Evolutionary conservation across 805 yeast species (phyloP), one percentile per base, ranked within the genome.

Genomic region (Yamadazyma sp.): DNA sequence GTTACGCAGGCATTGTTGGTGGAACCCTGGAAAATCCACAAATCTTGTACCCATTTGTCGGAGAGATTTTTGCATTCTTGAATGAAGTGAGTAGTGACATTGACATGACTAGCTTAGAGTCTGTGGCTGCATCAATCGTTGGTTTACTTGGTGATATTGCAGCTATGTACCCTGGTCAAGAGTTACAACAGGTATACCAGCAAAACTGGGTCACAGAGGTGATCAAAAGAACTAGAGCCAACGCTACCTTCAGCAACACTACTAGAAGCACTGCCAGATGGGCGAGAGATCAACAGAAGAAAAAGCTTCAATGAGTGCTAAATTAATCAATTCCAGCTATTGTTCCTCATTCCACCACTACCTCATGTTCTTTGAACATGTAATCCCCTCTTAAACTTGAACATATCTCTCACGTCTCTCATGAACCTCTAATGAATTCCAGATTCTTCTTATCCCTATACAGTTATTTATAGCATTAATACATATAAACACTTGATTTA

Each of bases 221-320:
- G 55, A 82, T 93, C 56, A 82, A 79, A 58, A 77, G 71, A 55
- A 82, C 90, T 15, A 78, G 93, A 60, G 54, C 77, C 37, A 82
- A 81, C 55, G 71, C 75, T 45, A 50, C 70, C 21, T 85, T 80
- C 55, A 69, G 78, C 23, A 78, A 76, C 50, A 65, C 73, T 38
- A 88, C 97, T 9, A 80, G 78, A 57, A 93, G 84, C 54, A 86
- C 96, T n/a, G 97, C 97, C 6, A 78, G 90, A 64, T 93, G 98
- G 98, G 97, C 99, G 11, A 78, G 93, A 50, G 96, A 85, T 53
- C 95, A 82, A 64, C 86, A 78, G 57, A 77, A 76, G 61, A 65
- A 67, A 42, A 32, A 29, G 21, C 26, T 23, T 13, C 29, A 25
- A n/a, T 24, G n/a, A 29, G 18, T 11, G n/a, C n/a, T n/a, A n/a